Conservation (phyloP, 2,329 filamentous ascomycete species). For the Dactylellina leptospora region DNA sequence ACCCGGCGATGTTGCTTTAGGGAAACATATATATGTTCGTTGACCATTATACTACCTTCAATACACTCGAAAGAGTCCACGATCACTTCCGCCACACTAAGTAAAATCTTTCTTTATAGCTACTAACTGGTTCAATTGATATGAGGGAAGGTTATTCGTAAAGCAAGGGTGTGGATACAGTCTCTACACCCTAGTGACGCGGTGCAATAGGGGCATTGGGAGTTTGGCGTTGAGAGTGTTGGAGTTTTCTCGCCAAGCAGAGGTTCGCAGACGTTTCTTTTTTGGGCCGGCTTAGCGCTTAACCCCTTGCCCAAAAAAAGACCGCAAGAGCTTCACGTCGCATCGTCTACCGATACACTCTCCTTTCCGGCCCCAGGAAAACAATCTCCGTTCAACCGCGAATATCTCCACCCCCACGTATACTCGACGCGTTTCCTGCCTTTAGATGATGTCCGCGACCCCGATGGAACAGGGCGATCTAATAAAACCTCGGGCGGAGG, state of each 20-base stretch:
- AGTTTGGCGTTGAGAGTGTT: conserved; percentile 36
- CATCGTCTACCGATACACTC: conserved; percentile 52
- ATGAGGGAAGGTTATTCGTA: too few species aligned
- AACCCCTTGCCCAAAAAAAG: conserved; percentile 52
- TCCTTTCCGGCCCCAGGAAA: conserved; percentile 16
- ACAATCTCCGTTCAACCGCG: conserved; percentile 35
- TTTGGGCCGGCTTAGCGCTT: conserved; percentile 47
- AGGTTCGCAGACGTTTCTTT: conserved; percentile 29
- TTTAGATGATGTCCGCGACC: background rate
- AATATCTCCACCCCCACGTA: conserved; percentile 47
- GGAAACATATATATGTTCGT: too few species aligned
- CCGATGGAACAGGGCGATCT: conserved; percentile 8
- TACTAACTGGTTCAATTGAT: too few species aligned
- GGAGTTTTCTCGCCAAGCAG: conserved; percentile 15
- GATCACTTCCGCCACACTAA: too few species aligned
- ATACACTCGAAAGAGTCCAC: too few species aligned
- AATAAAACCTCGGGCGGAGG: conserved; percentile 53
- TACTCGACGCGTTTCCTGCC: conserved; percentile 37
- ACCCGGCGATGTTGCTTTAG: too few species aligned
- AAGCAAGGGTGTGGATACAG: too few species aligned
- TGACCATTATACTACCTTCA: too few species aligned
- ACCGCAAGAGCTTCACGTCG: conserved; percentile 52
- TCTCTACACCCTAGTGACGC: too few species aligned
- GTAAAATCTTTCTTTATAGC: too few species aligned
- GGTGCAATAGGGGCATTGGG: background rate